Evolutionary conservation across 257 asterid species (phyloP), one percentile per base, ranked within the genome.

Genomic region (Jacaranda copaia): DNA sequence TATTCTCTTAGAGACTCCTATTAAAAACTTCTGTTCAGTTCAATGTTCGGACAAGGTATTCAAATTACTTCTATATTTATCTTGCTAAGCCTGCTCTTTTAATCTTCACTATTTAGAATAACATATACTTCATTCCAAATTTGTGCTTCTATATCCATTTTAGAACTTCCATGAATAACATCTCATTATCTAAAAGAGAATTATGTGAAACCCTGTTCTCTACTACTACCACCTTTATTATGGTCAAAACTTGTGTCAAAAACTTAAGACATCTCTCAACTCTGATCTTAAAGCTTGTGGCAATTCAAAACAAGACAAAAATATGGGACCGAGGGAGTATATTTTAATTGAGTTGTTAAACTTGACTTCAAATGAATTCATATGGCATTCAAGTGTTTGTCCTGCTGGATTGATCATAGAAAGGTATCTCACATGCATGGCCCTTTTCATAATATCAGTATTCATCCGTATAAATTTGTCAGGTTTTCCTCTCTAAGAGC

Each of bases 1-100:
- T 94, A 84, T 36, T 67, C 62, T 43, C 39, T 46, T 66, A 1
- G 18, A n/a, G 25, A 8, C 72, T 71, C 46, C 67, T 18, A 60
- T 16, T 63, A 57, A 60, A 38, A 60, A 25, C 68, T 58, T 52
- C 3, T 51, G 12, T 55, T 49, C 10, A 77, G 14, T 18, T 14
- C 18, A 35, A 36, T 65, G 73, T 45, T 61, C 53, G 36, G 20
- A 72, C 68, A 66, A 9, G 5, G 32, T n/a, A 7, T 49, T 51
- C 51, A 63, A 59, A 63, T 38, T 59, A 52, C 51, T 39, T 68
- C 35, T 36, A 60, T 16, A 19, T 35, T 66, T 80, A 49, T 49
- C 48, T 60, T 74, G 53, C 52, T 61, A 43, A 14, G n/a, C 39
- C 45, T 74, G 63, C 52, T 55, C 45, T 40, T n/a, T n/a, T 68